These are phyloP conservation scores for Myotisia sp. DNA, from an alignment of 2,329 filamentous ascomycete species.

Conservation along the genomic window DNA sequence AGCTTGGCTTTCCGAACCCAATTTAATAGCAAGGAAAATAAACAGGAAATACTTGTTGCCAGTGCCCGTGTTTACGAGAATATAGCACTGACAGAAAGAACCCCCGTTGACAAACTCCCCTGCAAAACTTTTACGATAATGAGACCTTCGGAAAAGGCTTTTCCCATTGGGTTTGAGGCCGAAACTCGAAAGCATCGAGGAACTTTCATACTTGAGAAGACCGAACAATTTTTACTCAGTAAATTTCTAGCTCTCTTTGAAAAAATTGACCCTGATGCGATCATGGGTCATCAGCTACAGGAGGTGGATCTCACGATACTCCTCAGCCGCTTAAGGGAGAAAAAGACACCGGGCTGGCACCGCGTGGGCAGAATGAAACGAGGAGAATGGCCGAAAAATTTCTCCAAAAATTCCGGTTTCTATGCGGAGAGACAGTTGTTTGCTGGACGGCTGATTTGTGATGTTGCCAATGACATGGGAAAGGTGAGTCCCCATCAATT, in stretches of 20 bases:
- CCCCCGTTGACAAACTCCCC: conserved; percentile 72
- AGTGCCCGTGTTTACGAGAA: conserved; percentile 90
- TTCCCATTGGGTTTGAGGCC: conserved; percentile 75
- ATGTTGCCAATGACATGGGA: conserved; percentile 89
- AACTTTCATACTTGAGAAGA: conserved; percentile 65
- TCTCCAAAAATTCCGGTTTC: conserved; percentile 74
- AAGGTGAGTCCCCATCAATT: conserved; percentile 44
- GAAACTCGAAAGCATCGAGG: conserved; percentile 61
- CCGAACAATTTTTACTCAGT: conserved; percentile 69
- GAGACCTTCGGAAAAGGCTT: conserved; percentile 59
- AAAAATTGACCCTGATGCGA: conserved; percentile 77
- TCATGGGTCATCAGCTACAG: conserved; percentile 90
- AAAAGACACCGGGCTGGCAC: conserved; percentile 89
- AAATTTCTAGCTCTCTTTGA: conserved; percentile 84
- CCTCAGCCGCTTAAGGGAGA: conserved; percentile 71
- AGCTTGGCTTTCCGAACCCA: conserved; percentile 76
- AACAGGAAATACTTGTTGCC: conserved; percentile 85
- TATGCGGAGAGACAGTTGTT: conserved; percentile 87
- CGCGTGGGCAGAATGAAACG: conserved; percentile 77
- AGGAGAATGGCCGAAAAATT: conserved; percentile 70
- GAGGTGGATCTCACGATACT: conserved; percentile 91
- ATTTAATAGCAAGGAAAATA: conserved; percentile 84
- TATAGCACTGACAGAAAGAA: conserved; percentile 72
- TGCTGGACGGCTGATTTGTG: conserved; percentile 77
- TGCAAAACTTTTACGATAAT: conserved; percentile 87